Percentiles rank a stretch among this genome's conserved stretches.
phyloP scores from a whole-genome alignment of 768 basidiomycete species.

The Xanthoconium purpureum region DNA sequence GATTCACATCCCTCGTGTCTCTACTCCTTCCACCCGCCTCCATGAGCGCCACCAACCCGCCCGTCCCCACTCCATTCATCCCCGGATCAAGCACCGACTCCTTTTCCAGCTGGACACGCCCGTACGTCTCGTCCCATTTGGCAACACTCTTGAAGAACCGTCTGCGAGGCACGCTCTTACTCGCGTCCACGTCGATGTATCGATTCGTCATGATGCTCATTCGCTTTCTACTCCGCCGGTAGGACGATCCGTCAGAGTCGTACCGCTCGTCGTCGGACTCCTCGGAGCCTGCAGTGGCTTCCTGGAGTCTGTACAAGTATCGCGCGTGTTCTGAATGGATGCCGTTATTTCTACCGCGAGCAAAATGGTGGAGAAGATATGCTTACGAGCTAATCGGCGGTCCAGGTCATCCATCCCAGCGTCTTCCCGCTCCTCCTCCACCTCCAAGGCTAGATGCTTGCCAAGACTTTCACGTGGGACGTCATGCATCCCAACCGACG shows the following conservation, averaged over 20 bases:
- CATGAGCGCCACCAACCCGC: slow-evolving; percentile 24
- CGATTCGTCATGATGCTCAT: slow-evolving; percentile 70
- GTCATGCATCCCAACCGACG: slow-evolving; percentile 83
- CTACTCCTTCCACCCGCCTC: slow-evolving; percentile 23
- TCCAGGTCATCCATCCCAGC: slow-evolving; percentile 58
- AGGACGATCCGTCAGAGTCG: slow-evolving; percentile 50
- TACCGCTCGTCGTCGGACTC: slow-evolving; percentile 47
- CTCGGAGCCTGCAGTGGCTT: slow-evolving; percentile 43
- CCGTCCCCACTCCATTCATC: slow-evolving; percentile 9
- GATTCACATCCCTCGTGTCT: slow-evolving; percentile 8
- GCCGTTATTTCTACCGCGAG: not conserved
- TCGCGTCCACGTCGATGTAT: slow-evolving; percentile 46
- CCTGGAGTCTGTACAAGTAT: slow-evolving; percentile 61
- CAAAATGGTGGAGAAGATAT: not conserved
- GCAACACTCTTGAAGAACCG: slow-evolving; percentile 57
- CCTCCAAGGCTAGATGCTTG: slow-evolving; percentile 56
- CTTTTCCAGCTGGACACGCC: slow-evolving; percentile 23
- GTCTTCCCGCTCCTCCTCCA: slow-evolving; percentile 40
- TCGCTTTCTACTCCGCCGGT: slow-evolving; percentile 44
- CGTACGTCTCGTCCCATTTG: slow-evolving; percentile 34
- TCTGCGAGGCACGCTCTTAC: slow-evolving; percentile 37
- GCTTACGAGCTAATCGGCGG: slow-evolving; percentile 67
- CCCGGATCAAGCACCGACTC: slow-evolving; percentile 22
- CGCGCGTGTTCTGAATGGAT: slow-evolving; percentile 54
- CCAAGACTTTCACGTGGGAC: slow-evolving; percentile 71